These are phyloP conservation scores for Melastoma candidum DNA, from an alignment of 441 rosid genomes.

Conservation along the genomic window DNA sequence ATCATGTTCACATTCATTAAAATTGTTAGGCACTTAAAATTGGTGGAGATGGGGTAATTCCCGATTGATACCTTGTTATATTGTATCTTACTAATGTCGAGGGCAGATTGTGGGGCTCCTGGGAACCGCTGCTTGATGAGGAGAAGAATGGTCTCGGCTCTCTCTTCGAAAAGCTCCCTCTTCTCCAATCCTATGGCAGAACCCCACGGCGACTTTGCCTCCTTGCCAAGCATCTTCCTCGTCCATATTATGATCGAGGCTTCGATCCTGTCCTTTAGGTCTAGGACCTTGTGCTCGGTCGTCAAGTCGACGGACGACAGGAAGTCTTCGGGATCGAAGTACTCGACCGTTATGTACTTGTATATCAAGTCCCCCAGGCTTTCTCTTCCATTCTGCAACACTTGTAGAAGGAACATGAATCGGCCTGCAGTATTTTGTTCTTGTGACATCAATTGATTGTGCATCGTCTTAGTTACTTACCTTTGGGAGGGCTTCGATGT, in stretches of 20 bases:
- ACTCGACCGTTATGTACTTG: slow-evolving; percentile 59
- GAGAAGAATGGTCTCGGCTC: slow-evolving; percentile 88
- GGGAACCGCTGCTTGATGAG: slow-evolving; percentile 77
- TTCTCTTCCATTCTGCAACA: slow-evolving; percentile 67
- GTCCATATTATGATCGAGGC: slow-evolving; percentile 90
- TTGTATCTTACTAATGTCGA: slow-evolving; percentile 90
- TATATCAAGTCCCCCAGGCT: slow-evolving; percentile 83
- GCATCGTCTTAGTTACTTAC: slow-evolving; percentile 21
- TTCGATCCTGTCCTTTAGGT: slow-evolving; percentile 86
- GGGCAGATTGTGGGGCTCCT: slow-evolving; percentile 78
- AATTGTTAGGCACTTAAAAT: no score
- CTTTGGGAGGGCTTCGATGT: slow-evolving; percentile 94
- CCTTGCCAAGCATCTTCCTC: slow-evolving; percentile 82
- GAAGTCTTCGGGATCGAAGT: slow-evolving; percentile 70
- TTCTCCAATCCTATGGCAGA: slow-evolving; percentile 79
- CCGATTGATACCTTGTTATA: slow-evolving; percentile 48
- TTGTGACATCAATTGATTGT: no score
- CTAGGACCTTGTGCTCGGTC: slow-evolving; percentile 80
- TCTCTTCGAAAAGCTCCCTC: slow-evolving; percentile 85
- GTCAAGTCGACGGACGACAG: slow-evolving; percentile 66
- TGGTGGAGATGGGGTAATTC: no score
- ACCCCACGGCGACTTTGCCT: slow-evolving; percentile 74
- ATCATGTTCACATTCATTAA: no score
- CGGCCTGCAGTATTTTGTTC: no score
- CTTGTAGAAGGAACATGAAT: no score